Conservation (phyloP, 495 filamentous ascomycete species). For the Articulospora tetracladia region DNA sequence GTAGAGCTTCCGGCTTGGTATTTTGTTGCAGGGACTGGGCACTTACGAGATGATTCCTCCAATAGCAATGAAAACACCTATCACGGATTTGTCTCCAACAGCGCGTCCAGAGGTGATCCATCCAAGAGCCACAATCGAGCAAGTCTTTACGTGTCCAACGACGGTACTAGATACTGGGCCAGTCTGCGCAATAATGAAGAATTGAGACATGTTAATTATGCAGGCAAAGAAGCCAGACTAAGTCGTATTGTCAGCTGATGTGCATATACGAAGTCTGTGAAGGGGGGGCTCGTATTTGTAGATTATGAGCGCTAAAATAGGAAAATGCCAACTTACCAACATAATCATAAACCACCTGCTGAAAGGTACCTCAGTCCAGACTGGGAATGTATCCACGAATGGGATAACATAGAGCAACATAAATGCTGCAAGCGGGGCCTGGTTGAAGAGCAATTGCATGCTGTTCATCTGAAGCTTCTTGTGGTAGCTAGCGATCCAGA, state of each 20-base stretch:
- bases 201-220: slow-evolving; percentile 70
- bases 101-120: slow-evolving; percentile 50
- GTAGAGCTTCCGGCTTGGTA: background rate
- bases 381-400: slow-evolving; percentile 59
- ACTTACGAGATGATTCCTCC: slow-evolving; percentile 52
- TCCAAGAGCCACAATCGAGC: slow-evolving; percentile 53
- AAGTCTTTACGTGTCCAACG: slow-evolving; percentile 64
- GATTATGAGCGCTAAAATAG: background rate
- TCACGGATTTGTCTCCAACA: slow-evolving; percentile 44
- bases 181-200: slow-evolving; percentile 68
- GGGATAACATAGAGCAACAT: slow-evolving; percentile 64
- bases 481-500: slow-evolving; percentile 65
- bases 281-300: background rate
- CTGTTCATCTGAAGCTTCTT: slow-evolving; percentile 61
- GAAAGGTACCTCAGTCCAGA: slow-evolving; percentile 42
- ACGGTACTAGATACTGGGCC: slow-evolving; percentile 70
- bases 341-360: slow-evolving; percentile 52
- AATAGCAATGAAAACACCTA: slow-evolving; percentile 51
- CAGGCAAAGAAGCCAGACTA: slow-evolving; percentile 58
- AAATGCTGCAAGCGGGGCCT: slow-evolving; percentile 60
- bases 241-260: slow-evolving; percentile 15
- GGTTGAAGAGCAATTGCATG: slow-evolving; percentile 72
- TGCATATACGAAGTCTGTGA: slow-evolving; percentile 5
- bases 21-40: background rate
- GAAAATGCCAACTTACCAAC: slow-evolving; percentile 36